phyloP scores from a whole-genome alignment of 106 monocot genomes.

The Amphibolis antarctica region DNA sequence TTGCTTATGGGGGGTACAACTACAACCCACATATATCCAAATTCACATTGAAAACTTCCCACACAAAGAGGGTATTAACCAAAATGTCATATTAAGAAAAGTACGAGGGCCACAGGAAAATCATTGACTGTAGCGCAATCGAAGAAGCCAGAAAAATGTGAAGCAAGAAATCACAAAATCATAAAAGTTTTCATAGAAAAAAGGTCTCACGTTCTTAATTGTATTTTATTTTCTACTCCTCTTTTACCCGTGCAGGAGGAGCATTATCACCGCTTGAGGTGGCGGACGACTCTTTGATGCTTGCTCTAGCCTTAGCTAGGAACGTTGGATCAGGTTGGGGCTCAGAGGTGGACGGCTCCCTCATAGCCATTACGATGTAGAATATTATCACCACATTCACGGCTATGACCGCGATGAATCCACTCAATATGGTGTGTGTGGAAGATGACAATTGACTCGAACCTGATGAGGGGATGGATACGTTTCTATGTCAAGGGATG shows the following conservation, averaged over 20 bases:
- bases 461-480: constrained; percentile 31
- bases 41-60: no score
- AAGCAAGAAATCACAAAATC: no score
- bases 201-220: background rate
- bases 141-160: no score
- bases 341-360: constrained; percentile 22
- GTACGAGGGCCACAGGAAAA: no score
- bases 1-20: no score
- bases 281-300: constrained; percentile 27
- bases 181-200: no score
- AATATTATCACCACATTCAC: constrained; percentile 55
- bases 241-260: constrained; percentile 23
- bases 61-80: no score
- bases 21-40: no score
- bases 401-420: constrained; percentile 59
- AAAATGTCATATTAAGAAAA: no score
- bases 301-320: constrained; percentile 54
- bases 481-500: background rate
- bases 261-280: constrained; percentile 4
- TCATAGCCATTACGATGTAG: constrained; percentile 68
- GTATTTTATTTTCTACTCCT: constrained; percentile 19
- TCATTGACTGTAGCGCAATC: no score
- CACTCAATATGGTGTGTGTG: constrained; percentile 48
- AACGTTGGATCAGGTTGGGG: constrained; percentile 55
- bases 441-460: constrained; percentile 42